Conservation (phyloP, 2,329 filamentous ascomycete species). For the Penicillium aurantiogriseum region DNA sequence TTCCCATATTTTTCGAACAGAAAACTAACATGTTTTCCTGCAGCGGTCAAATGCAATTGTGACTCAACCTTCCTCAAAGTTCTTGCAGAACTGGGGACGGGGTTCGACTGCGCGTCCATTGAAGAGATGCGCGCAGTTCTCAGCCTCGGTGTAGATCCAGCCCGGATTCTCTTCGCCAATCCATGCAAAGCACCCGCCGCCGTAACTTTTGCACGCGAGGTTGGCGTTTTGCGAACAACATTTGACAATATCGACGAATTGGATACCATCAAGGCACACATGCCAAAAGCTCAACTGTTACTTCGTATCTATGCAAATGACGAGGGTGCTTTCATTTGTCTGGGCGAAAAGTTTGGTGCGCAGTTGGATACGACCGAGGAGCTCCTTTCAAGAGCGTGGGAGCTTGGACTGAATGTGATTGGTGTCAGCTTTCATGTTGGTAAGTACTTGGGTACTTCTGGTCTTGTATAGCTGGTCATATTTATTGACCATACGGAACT, state of each 20-base stretch:
- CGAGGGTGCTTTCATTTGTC: slow-evolving; percentile 15
- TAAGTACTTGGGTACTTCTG: neutral
- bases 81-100: slow-evolving; percentile 23
- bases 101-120: slow-evolving; percentile 32
- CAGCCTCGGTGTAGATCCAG: slow-evolving; percentile 23
- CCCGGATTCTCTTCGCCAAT: slow-evolving; percentile 29
- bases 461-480: neutral
- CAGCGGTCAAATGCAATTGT: slow-evolving; percentile 34
- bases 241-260: slow-evolving; percentile 33
- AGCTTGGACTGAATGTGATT: slow-evolving; percentile 23
- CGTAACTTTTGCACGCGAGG: slow-evolving; percentile 18
- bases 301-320: slow-evolving; percentile 25
- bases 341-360: slow-evolving; percentile 25
- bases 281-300: slow-evolving; percentile 22
- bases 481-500: neutral
- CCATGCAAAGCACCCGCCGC: slow-evolving; percentile 27
- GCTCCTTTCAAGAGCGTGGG: slow-evolving; percentile 22
- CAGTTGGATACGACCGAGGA: slow-evolving; percentile 15
- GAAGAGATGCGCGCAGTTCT: slow-evolving; percentile 26
- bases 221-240: slow-evolving; percentile 21
- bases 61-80: slow-evolving; percentile 24
- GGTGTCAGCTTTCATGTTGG: slow-evolving; percentile 35
- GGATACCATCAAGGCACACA: slow-evolving; percentile 21
- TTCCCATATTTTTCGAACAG: neutral
- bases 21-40: neutral